phyloP scores from a whole-genome alignment of 2,329 filamentous ascomycete genomes.

The Calonectria pseudoreteaudii region DNA sequence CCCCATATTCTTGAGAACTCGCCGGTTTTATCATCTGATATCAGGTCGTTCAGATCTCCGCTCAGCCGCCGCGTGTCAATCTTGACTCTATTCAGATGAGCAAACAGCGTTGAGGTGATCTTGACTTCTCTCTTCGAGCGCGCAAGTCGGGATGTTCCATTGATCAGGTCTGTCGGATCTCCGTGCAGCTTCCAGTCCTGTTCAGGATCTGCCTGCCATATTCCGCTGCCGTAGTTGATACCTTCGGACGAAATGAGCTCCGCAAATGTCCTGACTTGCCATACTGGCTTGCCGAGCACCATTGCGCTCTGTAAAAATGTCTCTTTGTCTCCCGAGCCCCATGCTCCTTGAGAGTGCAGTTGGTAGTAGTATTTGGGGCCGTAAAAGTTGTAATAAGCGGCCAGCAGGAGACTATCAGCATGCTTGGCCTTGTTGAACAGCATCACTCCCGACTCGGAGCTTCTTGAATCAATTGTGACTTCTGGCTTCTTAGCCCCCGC shows the following conservation, averaged over 20 bases:
- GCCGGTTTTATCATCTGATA: conserved; percentile 21
- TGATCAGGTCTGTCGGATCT: not conserved
- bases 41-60: conserved; percentile 17
- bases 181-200: conserved; percentile 31
- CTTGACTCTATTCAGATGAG: conserved; percentile 40
- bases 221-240: conserved; percentile 39
- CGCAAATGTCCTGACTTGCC: conserved; percentile 32
- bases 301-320: conserved; percentile 38
- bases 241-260: conserved; percentile 19
- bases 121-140: not conserved
- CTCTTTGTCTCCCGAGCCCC: conserved; percentile 41
- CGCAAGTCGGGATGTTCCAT: accelerated
- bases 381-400: conserved; percentile 41
- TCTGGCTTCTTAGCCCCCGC: conserved; percentile 28
- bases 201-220: conserved; percentile 42
- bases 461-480: conserved; percentile 32
- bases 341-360: conserved; percentile 42
- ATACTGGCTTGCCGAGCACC: conserved; percentile 33
- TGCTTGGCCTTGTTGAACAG: conserved; percentile 35
- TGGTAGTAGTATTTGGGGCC: conserved; percentile 37
- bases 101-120: conserved; percentile 37
- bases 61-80: conserved; percentile 33
- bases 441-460: conserved; percentile 39
- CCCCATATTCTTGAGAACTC: conserved; percentile 34
- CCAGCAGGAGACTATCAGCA: conserved; percentile 37